Evolutionary conservation across 129 eudicot genomes (phyloP), one percentile per base, ranked within the genome.

Genomic region (Helichrysum umbraculigerum): DNA sequence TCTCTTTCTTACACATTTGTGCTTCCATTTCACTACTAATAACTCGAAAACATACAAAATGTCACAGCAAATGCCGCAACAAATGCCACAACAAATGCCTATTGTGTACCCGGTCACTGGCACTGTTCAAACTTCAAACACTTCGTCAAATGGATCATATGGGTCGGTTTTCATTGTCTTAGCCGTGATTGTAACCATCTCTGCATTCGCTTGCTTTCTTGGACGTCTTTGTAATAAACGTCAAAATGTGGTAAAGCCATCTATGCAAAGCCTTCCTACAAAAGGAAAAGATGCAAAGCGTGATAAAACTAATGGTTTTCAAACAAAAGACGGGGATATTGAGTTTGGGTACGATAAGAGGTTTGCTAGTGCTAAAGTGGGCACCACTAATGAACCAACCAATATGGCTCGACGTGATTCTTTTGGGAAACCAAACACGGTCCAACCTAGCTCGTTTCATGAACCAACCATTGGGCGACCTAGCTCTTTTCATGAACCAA

Each of bases 21-120:
- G 15, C 66, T 20, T 22, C 72, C 15, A 67, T 59, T 62, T 34
- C 51, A 16, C 37, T 41, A 33, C 65, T 21, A 25, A 25, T 44
- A 25, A 68, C 17, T 30, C 11, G 5, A 58, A 51, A 20, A 9
- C 32, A 10, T 14, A 7, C 3, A 72, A 82, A 77, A 82, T 82
- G 86, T 82, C 85, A 17, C 79, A 77, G 41, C 50, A 65, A 57
- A 82, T 82, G 78, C 85, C 85, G 4, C 79, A 77, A 56, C 52
- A 82, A 77, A 82, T 82, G 82, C 77, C 86, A n/a, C 79, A 77
- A 66, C 52, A 66, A 59, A 82, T 82, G 79, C 86, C 86, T 2
- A 17, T 59, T 3, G 86, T 82, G 12, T 82, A 77, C 72, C 86
- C 86, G 7, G 72, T 74, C 8, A 62, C 76, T 1, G 68, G 79